phyloP scores from a whole-genome alignment of 257 asterid species.

The Solanum commersonii region DNA sequence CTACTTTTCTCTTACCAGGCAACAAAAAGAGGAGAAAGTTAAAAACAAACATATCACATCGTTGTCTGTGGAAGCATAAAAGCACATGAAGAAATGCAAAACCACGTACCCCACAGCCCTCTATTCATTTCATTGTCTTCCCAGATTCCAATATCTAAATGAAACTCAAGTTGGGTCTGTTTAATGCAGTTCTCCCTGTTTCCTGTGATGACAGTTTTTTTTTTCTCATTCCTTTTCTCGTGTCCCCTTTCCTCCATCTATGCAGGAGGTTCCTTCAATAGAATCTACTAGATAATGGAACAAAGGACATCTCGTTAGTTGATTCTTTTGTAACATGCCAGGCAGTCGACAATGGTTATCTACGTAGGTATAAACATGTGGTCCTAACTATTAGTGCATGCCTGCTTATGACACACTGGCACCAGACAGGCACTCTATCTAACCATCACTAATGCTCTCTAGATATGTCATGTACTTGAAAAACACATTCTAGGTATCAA shows the following conservation, averaged over 20 bases:
- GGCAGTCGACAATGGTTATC: neutral
- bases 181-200: neutral
- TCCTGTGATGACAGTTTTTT: neutral
- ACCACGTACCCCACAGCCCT: neutral
- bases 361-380: neutral
- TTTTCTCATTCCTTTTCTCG: neutral
- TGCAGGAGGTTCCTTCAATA: neutral
- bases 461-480: neutral
- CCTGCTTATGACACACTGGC: neutral
- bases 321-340: neutral
- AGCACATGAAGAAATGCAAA: neutral
- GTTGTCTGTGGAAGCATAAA: neutral
- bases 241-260: neutral
- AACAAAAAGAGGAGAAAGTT: neutral
- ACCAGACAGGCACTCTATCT: neutral
- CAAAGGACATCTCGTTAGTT: neutral
- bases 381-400: neutral
- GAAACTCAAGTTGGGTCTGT: neutral
- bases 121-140: neutral
- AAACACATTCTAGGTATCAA: neutral
- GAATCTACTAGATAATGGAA: neutral
- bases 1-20: neutral
- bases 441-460: neutral
- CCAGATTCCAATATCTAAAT: neutral
- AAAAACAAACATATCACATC: neutral